Evolutionary conservation across 176 grass and related monocot species (phyloP), one percentile per base, ranked within the genome.

Genomic region (Saccharum spontaneum): DNA sequence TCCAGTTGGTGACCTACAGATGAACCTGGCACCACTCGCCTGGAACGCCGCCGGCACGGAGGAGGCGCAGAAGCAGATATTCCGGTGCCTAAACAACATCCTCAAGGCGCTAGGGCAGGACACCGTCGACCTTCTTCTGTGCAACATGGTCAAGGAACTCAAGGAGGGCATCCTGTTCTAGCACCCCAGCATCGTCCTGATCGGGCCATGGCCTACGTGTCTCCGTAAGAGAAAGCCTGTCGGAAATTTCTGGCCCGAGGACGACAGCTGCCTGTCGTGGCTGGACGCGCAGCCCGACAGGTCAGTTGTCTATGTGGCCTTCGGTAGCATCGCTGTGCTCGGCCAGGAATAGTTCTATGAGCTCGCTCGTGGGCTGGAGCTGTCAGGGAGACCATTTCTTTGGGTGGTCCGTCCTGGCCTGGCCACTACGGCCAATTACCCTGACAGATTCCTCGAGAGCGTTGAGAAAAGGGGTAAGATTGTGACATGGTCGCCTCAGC

Each of bases 61-160:
- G 9, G 37, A 79, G 34, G n/a, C 14, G 14, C 76, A 64, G 78
- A 65, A 67, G 23, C 16, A 67, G 16, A 67, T 80, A 12, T 80
- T 80, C 41, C 5, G 24, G 17, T 34, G 17, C 62, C 23, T 80
- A 0, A 64, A 46, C 8, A 18, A 14, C 63, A 36, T 71, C 40
- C 80, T 65, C 3, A 45, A 45, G 20, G 54, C 82, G 23, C 24
- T 67, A 0, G 57, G 57, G 8, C 57, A 61, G 8, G 70, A 15
- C 24, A 59, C 36, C 0, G 69, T 82, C 2, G 86, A 91, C 73
- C 3, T 78, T 23, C 43, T 80, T 15, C 36, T 88, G 16, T 91
- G 62, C 77, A 91, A 91, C 82, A 85, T 82, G 30, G 87, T 82
- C 6, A 30, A 85, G 16, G 86, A 85, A 28, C 80, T 91, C 4